Conservation (phyloP, 805 yeast genomes). For the Priceomyces fermenticarens region DNA sequence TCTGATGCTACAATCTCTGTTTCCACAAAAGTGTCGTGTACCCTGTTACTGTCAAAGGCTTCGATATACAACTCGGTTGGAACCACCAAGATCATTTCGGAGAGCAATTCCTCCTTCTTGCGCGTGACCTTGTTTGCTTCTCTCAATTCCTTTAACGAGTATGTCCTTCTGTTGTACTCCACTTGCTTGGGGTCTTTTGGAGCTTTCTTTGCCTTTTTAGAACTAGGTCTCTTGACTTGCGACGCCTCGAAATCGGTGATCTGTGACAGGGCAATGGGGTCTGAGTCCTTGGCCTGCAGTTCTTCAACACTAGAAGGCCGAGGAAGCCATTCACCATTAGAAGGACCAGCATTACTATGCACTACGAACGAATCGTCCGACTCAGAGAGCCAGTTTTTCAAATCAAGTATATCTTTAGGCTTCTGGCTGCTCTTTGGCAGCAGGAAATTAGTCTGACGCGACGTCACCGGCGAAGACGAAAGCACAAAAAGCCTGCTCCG, state of each 20-base stretch:
- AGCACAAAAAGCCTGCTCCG: neutral
- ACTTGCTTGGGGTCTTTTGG: slow-evolving; percentile 1
- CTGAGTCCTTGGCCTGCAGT: no score
- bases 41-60: slow-evolving; percentile 22
- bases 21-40: slow-evolving; percentile 13
- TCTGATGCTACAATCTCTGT: slow-evolving; percentile 21
- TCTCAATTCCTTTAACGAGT: slow-evolving; percentile 27
- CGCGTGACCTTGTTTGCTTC: slow-evolving; percentile 36
- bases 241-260: no score
- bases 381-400: slow-evolving; percentile 22
- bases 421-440: neutral
- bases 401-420: slow-evolving; percentile 12
- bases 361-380: slow-evolving; percentile 10
- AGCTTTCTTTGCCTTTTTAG: neutral
- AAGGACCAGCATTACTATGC: no score
- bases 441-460: neutral
- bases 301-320: no score
- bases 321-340: no score
- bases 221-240: neutral
- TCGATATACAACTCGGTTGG: slow-evolving; percentile 26
- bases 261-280: no score
- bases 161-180: slow-evolving; percentile 7
- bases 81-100: slow-evolving; percentile 47
- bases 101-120: slow-evolving; percentile 48
- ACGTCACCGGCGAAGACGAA: slow-evolving; percentile 1